These are phyloP conservation scores for Actinomortierella wolfii DNA, from an alignment of 371 early-diverging fungal species.

Conservation along the genomic window DNA sequence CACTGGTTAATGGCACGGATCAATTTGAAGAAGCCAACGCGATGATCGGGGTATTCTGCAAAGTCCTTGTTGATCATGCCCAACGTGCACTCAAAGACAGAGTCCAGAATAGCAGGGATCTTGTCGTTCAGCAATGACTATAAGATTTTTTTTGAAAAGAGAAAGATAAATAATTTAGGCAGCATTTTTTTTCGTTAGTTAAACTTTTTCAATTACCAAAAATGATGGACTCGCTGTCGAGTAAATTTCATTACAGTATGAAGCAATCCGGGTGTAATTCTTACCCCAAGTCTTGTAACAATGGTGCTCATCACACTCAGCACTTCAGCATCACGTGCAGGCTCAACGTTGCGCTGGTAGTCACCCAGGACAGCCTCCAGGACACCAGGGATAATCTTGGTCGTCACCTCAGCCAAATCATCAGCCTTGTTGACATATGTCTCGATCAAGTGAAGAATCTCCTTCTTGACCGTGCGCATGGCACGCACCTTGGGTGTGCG, in stretches of 20 bases:
- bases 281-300: slow-evolving; percentile 78
- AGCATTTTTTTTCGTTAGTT: neutral
- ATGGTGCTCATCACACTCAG: slow-evolving; percentile 88
- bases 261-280: slow-evolving; percentile 29
- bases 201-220: neutral
- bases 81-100: slow-evolving; percentile 94
- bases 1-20: slow-evolving; percentile 82
- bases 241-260: neutral
- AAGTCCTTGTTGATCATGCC: slow-evolving; percentile 99
- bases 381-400: slow-evolving; percentile 88
- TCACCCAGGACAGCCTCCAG: slow-evolving; percentile 91
- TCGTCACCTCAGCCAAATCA: slow-evolving; percentile 74
- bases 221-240: neutral
- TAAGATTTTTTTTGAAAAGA: slow-evolving; percentile 1
- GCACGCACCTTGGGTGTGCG: slow-evolving; percentile 92
- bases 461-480: slow-evolving; percentile 94
- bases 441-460: slow-evolving; percentile 88
- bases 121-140: slow-evolving; percentile 79
- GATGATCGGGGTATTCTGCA: slow-evolving; percentile 96
- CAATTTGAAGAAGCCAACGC: slow-evolving; percentile 91
- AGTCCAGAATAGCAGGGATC: slow-evolving; percentile 85
- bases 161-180: slow-evolving; percentile 8
- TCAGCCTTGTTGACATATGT: slow-evolving; percentile 84
- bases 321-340: slow-evolving; percentile 94
- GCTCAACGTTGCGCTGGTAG: slow-evolving; percentile 83